Percentiles rank a stretch among this genome's conserved stretches.
Conservation (phyloP, 805 yeast species). For the Saturnispora bothae region DNA sequence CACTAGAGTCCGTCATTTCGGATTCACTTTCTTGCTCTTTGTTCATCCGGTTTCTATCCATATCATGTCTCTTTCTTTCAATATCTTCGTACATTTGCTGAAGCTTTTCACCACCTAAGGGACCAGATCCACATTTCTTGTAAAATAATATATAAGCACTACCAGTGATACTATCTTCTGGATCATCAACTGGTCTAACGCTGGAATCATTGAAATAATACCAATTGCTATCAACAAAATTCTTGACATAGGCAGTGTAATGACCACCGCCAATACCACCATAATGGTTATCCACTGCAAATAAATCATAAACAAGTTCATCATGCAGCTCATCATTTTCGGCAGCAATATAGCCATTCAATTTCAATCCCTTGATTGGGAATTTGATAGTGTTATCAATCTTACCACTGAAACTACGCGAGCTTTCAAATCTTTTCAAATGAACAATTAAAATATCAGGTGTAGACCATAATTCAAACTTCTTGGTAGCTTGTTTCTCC, state of each 20-base stretch:
- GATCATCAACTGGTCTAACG: constrained; percentile 45
- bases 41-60: neutral
- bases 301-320: constrained; percentile 58
- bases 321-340: constrained; percentile 25
- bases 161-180: constrained; percentile 52
- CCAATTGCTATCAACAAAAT: constrained; percentile 71
- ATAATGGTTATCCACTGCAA: constrained; percentile 91
- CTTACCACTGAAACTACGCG: constrained; percentile 78
- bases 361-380: constrained; percentile 75
- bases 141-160: constrained; percentile 87
- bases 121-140: constrained; percentile 37
- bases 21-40: neutral
- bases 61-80: constrained; percentile 14
- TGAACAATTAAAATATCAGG: constrained; percentile 89
- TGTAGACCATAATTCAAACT: constrained; percentile 84
- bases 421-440: constrained; percentile 79
- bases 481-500: constrained; percentile 83
- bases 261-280: constrained; percentile 98
- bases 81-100: constrained; percentile 33
- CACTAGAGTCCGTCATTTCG: constrained; percentile 5
- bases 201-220: constrained; percentile 82
- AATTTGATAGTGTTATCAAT: constrained; percentile 77
- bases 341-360: constrained; percentile 43
- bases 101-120: constrained; percentile 41
- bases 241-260: constrained; percentile 83